phyloP scores from a whole-genome alignment of 2,329 filamentous ascomycete species.

The Aspergillus proliferans region DNA sequence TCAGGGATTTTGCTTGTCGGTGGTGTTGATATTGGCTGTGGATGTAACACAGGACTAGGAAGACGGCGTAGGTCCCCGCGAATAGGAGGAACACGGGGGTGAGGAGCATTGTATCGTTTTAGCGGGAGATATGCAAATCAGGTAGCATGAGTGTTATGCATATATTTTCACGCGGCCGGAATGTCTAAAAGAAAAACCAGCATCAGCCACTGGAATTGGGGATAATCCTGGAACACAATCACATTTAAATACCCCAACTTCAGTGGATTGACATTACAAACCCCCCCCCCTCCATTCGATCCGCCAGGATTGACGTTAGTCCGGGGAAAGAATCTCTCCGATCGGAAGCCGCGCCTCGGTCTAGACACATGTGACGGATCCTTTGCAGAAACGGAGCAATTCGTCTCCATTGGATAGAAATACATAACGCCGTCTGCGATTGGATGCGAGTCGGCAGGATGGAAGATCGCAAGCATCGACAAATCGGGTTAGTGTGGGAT shows the following conservation, averaged over 20 bases:
- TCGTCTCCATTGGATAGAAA: background rate
- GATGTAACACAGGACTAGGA: conserved; percentile 18
- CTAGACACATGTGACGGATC: background rate
- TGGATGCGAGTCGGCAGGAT: background rate
- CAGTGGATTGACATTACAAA: background rate
- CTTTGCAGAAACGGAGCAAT: too few relatives aligned
- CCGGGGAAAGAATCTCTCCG: background rate
- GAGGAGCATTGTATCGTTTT: conserved; percentile 15
- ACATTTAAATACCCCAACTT: background rate
- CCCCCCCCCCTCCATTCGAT: background rate
- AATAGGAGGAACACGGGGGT: conserved; percentile 13
- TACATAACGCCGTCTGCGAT: background rate
- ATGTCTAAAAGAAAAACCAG: too few relatives aligned
- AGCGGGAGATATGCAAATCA: too few relatives aligned
- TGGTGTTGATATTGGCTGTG: conserved; percentile 16
- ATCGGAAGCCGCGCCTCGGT: background rate
- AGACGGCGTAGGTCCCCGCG: conserved; percentile 14
- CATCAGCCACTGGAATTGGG: too few relatives aligned
- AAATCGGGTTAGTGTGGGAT: background rate
- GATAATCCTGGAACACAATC: background rate
- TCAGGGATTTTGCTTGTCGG: conserved; percentile 18
- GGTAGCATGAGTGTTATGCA: too few relatives aligned
- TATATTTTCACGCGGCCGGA: too few relatives aligned
- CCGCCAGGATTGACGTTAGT: background rate
- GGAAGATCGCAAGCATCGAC: conserved; percentile 11